Percentiles rank a stretch among this genome's conserved stretches.
Evolutionary conservation across 1,284 basidiomycete genomes (phyloP).

Genomic region (Tetrapyrgos nigripes): DNA sequence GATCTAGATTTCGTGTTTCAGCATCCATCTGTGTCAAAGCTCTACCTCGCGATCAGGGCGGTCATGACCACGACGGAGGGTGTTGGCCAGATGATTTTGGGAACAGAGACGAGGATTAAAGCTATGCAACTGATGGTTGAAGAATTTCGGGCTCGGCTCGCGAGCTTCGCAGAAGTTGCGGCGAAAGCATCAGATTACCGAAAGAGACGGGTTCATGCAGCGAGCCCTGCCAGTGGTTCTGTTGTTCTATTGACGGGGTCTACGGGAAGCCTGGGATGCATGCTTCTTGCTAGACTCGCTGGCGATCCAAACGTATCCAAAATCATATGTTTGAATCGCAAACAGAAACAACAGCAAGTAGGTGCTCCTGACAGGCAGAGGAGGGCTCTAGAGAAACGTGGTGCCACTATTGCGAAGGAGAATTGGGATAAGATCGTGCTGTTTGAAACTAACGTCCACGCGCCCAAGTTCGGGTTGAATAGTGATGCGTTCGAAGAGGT

Average conservation of each 20-base stretch:
- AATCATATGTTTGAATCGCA: conserved; percentile 30
- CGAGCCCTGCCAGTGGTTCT: conserved; percentile 14
- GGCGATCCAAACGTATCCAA: conserved; percentile 18
- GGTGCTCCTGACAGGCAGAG: conserved; percentile 27
- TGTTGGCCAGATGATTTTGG: conserved; percentile 4
- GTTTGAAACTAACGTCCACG: conserved; percentile 28
- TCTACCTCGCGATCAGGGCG: conserved; percentile 25
- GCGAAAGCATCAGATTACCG: conserved; percentile 15
- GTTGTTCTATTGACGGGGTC: conserved; percentile 41
- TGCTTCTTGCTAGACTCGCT: conserved; percentile 34
- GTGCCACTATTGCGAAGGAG: conserved; percentile 31
- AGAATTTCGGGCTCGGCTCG: conserved; percentile 28
- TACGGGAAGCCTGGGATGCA: conserved; percentile 41
- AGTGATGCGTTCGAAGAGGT: conserved; percentile 32
- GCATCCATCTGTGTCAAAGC: conserved; percentile 34
- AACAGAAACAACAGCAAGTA: neutral
- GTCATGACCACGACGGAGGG: conserved; percentile 20
- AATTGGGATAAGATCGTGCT: conserved; percentile 37
- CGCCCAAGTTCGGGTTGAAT: conserved; percentile 32
- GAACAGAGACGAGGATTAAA: conserved; percentile 20
- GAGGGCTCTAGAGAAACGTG: conserved; percentile 33
- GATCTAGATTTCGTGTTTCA: conserved; percentile 37
- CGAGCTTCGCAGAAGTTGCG: conserved; percentile 22
- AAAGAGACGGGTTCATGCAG: conserved; percentile 6
- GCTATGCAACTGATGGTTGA: conserved; percentile 37